Conservation (phyloP, 805 yeast genomes). For the Zygoascus biomembranicola region DNA sequence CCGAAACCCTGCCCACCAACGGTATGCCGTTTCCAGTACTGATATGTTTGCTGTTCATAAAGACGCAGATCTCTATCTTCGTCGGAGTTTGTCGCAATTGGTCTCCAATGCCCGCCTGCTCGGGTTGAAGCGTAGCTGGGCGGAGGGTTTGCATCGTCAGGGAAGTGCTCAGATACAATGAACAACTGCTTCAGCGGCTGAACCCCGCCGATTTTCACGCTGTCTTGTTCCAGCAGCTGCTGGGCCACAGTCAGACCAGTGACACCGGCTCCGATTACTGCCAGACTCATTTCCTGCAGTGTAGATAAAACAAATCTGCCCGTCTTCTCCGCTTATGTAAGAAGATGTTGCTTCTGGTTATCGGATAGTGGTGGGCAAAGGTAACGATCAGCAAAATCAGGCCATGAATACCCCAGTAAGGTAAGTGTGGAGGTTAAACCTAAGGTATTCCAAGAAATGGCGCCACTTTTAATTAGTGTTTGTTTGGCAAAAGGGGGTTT, state of each 20-base stretch:
- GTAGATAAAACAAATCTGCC: too few species aligned
- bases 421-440: too few species aligned
- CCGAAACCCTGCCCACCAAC: background rate
- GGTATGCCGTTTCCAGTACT: background rate
- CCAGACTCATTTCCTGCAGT: background rate
- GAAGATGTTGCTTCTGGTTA: too few species aligned
- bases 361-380: too few species aligned
- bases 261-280: background rate
- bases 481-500: too few species aligned
- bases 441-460: too few species aligned
- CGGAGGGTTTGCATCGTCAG: constrained; percentile 2
- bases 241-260: background rate
- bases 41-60: background rate
- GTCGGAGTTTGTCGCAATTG: background rate
- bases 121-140: constrained; percentile 2
- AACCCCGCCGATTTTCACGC: too few species aligned
- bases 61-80: background rate
- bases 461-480: too few species aligned
- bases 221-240: background rate
- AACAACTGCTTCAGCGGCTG: background rate
- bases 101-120: constrained; percentile 3
- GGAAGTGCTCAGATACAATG: constrained; percentile 1
- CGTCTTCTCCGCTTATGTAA: too few species aligned
- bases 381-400: too few species aligned
- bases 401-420: too few species aligned